Percentiles rank a stretch among this genome's conserved stretches.
These are phyloP conservation scores for Paralagenidium karlingii DNA, from an alignment of 352 stramenopile genomes.

Conservation along the genomic window DNA sequence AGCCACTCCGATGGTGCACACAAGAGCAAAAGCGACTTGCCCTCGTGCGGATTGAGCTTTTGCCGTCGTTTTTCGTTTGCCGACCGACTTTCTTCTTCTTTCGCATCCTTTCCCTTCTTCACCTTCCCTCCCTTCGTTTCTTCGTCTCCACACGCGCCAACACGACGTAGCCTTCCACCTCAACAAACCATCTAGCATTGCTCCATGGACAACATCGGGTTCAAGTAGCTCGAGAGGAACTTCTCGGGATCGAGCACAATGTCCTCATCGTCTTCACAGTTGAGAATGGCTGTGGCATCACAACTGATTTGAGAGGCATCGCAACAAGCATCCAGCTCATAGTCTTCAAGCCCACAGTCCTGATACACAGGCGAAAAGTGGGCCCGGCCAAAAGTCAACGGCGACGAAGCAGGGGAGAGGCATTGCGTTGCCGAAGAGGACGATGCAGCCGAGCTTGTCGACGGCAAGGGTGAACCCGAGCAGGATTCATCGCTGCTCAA, in stretches of 20 bases:
- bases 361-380: slow-evolving; percentile 11
- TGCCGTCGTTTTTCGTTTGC: too few species aligned
- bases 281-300: neutral
- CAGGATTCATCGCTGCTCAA: slow-evolving; percentile 72
- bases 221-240: slow-evolving; percentile 79
- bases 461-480: slow-evolving; percentile 12
- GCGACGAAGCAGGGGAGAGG: slow-evolving; percentile 4
- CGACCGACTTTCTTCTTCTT: too few species aligned
- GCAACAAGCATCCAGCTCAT: neutral
- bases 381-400: slow-evolving; percentile 7
- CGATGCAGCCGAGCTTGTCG: slow-evolving; percentile 6
- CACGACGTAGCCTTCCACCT: too few species aligned
- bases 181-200: too few species aligned
- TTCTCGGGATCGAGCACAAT: slow-evolving; percentile 80
- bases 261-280: slow-evolving; percentile 25
- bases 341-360: neutral
- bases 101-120: too few species aligned
- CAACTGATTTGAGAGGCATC: neutral
- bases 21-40: too few species aligned
- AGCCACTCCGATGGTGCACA: too few species aligned
- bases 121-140: too few species aligned
- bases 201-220: too few species aligned
- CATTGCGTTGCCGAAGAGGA: slow-evolving; percentile 4
- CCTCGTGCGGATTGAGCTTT: too few species aligned
- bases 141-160: too few species aligned